These are phyloP conservation scores for Raphidocelis subcapitata DNA, from an alignment of 139 green algal genomes.

Conservation along the genomic window DNA sequence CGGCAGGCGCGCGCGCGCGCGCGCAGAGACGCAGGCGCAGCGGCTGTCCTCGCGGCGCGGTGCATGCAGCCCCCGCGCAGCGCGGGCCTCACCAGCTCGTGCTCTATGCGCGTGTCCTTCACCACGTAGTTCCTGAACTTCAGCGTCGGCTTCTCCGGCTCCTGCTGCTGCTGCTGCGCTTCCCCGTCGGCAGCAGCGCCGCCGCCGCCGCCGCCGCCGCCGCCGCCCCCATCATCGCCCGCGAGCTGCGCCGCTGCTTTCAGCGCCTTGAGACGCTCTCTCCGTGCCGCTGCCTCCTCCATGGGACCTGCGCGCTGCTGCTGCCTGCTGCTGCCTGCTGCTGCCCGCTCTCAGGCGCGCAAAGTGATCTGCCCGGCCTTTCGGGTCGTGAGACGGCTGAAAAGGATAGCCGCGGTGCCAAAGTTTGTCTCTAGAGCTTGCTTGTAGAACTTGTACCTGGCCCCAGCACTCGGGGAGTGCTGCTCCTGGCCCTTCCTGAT, in stretches of 20 bases:
- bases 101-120: constrained; percentile 66
- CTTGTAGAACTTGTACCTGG: no score
- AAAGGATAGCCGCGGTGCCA: no score
- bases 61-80: no score
- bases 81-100: constrained; percentile 60
- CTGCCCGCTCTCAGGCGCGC: no score
- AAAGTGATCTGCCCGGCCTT: no score
- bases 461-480: no score
- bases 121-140: constrained; percentile 83
- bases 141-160: constrained; percentile 54
- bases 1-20: no score
- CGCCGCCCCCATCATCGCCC: constrained; percentile 1
- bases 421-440: no score
- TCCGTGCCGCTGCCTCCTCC: constrained; percentile 43
- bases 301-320: constrained; percentile 18
- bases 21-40: no score
- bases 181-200: background rate
- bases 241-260: constrained; percentile 35
- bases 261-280: constrained; percentile 49
- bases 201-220: constrained; percentile 1
- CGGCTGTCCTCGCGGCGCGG: no score
- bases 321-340: background rate
- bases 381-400: no score
- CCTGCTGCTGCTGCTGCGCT: constrained; percentile 2
- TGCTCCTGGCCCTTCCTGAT: no score